These are phyloP conservation scores for Clarireedia sp. DNA, from an alignment of 2,329 filamentous ascomycete genomes.

Conservation along the genomic window DNA sequence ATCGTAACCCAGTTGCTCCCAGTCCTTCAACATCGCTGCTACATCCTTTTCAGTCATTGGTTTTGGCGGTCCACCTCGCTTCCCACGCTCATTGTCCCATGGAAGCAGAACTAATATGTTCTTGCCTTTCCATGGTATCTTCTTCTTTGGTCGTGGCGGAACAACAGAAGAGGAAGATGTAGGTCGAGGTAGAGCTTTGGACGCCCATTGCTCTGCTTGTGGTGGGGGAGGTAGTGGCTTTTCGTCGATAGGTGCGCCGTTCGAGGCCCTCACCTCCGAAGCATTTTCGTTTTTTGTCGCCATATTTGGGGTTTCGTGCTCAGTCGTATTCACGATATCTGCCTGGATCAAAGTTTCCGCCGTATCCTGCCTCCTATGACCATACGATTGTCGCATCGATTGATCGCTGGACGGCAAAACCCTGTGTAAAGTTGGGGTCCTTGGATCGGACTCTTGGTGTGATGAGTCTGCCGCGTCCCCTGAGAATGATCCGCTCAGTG, in stretches of 20 bases:
- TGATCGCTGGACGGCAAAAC: constrained; percentile 22
- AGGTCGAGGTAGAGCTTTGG: constrained; percentile 12
- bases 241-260: constrained; percentile 27
- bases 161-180: constrained; percentile 29
- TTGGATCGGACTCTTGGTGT: constrained; percentile 20
- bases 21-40: constrained; percentile 53
- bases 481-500: constrained; percentile 58
- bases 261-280: constrained; percentile 15
- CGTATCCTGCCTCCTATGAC: constrained; percentile 29
- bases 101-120: constrained; percentile 65
- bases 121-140: constrained; percentile 68
- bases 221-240: constrained; percentile 32
- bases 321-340: constrained; percentile 21
- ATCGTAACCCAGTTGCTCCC: constrained; percentile 63
- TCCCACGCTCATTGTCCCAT: constrained; percentile 57
- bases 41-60: constrained; percentile 51
- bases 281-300: constrained; percentile 17
- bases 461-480: constrained; percentile 42
- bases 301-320: constrained; percentile 15
- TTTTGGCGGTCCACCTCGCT: constrained; percentile 43
- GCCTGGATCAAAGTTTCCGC: constrained; percentile 27
- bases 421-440: constrained; percentile 28
- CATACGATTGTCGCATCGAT: constrained; percentile 11
- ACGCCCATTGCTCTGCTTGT: constrained; percentile 17
- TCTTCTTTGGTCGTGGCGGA: constrained; percentile 59